These are phyloP conservation scores for Torrubiellomyces zombiae DNA, from an alignment of 2,329 filamentous ascomycete genomes.

Conservation along the genomic window DNA sequence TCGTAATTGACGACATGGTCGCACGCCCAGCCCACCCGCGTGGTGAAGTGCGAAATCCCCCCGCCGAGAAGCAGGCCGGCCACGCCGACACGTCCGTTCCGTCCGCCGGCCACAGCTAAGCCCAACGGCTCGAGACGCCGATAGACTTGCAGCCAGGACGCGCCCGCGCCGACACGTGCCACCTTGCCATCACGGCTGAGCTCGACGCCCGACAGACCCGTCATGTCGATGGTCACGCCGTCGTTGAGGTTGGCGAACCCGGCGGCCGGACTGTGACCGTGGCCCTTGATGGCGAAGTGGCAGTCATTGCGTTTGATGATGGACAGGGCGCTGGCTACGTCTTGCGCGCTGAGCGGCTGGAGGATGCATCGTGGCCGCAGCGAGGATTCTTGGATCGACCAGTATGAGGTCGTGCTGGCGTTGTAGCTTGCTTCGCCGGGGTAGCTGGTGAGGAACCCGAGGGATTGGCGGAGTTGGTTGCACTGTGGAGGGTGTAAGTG, in stretches of 20 bases:
- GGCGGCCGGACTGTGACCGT: slow-evolving; percentile 11
- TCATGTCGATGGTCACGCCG: slow-evolving; percentile 13
- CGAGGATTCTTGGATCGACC: background rate
- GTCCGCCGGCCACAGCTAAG: slow-evolving; percentile 9
- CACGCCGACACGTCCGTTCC: slow-evolving; percentile 9
- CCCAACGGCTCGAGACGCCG: slow-evolving; percentile 5
- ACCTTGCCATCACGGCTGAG: slow-evolving; percentile 6
- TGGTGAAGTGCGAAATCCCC: slow-evolving; percentile 9
- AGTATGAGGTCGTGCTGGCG: background rate
- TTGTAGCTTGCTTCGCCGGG: background rate
- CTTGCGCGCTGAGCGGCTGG: background rate
- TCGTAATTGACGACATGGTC: slow-evolving; percentile 9
- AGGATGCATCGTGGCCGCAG: background rate
- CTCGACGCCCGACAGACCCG: slow-evolving; percentile 8
- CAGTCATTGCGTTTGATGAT: background rate
- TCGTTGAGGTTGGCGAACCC: slow-evolving; percentile 12
- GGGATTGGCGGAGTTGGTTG: background rate
- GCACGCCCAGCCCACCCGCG: slow-evolving; percentile 9
- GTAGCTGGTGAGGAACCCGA: background rate
- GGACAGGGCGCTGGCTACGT: background rate
- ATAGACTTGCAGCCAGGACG: slow-evolving; percentile 9
- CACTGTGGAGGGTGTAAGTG: background rate
- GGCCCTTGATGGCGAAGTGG: background rate
- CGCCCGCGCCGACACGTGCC: slow-evolving; percentile 7
- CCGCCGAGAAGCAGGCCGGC: slow-evolving; percentile 11